Conservation (phyloP, 1,284 basidiomycete genomes). For the Ceratobasidium sp. region DNA sequence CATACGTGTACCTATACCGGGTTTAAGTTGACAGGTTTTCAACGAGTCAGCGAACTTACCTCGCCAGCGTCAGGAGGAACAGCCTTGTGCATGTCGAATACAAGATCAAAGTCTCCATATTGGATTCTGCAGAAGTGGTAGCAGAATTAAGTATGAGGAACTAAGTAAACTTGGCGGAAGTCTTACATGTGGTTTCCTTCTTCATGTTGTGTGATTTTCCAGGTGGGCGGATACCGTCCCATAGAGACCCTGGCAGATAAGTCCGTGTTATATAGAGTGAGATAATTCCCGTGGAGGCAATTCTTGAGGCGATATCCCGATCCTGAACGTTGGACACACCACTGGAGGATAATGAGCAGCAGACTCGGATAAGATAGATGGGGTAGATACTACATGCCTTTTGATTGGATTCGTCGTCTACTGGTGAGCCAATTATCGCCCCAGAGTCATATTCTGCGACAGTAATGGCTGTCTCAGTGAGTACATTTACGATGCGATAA, state of each 20-base stretch:
- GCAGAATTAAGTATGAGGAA: too few relatives aligned
- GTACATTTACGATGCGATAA: not conserved
- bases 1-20: constrained; percentile 10
- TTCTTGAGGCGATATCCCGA: constrained; percentile 18
- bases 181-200: not conserved
- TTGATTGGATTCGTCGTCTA: not conserved
- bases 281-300: not conserved
- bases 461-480: not conserved
- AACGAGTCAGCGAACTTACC: too few relatives aligned
- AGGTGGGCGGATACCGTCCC: not conserved
- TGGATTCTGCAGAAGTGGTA: not conserved
- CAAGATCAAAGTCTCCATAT: constrained; percentile 7
- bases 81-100: not conserved
- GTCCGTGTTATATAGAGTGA: not conserved
- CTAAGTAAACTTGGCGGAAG: too few relatives aligned
- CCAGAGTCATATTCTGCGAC: not conserved
- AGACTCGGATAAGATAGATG: not conserved
- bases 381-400: not conserved
- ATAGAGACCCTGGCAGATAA: not conserved
- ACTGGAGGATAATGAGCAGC: not conserved
- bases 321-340: constrained; percentile 15
- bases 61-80: too few relatives aligned
- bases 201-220: not conserved
- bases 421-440: not conserved
- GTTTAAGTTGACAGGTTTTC: too few relatives aligned